phyloP scores from a whole-genome alignment of 2,329 filamentous ascomycete genomes.

The Capronia epimyces region DNA sequence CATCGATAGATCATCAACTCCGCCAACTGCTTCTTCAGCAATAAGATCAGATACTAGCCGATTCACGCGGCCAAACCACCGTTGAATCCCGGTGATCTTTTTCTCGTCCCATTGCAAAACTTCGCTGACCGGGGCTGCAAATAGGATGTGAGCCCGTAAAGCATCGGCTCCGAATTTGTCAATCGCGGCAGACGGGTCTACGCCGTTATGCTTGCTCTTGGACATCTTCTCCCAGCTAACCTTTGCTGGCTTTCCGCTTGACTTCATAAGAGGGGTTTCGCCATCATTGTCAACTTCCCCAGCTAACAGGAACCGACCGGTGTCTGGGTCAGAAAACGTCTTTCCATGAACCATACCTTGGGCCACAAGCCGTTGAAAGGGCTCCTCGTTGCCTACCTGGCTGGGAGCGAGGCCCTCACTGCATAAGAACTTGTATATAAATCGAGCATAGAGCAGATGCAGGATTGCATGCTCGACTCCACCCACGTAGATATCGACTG shows the following conservation, averaged over 20 bases:
- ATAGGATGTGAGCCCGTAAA: conserved; percentile 79
- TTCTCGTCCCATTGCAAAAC: conserved; percentile 81
- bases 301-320: conserved; percentile 69
- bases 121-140: conserved; percentile 78
- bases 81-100: conserved; percentile 73
- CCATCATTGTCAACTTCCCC: conserved; percentile 60
- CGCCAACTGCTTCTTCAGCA: conserved; percentile 27
- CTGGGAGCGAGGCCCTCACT: conserved; percentile 39
- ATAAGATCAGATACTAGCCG: conserved; percentile 46
- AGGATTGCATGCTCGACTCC: conserved; percentile 88
- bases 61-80: conserved; percentile 69
- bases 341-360: conserved; percentile 93
- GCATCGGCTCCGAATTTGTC: conserved; percentile 73
- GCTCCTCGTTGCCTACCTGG: conserved; percentile 53
- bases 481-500: conserved; percentile 83
- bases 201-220: conserved; percentile 88
- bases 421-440: conserved; percentile 82
- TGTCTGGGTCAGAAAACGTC: conserved; percentile 70
- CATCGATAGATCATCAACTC: conserved; percentile 35
- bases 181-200: conserved; percentile 71
- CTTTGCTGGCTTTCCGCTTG: conserved; percentile 54
- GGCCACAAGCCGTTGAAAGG: conserved; percentile 74
- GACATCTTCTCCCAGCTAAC: conserved; percentile 87
- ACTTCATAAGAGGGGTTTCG: conserved; percentile 55
- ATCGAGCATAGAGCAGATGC: conserved; percentile 81